Percentiles rank a stretch among this genome's conserved stretches.
Evolutionary conservation across 2,329 filamentous ascomycete genomes (phyloP).

Genomic region (Pseudofabraea citricarpa): DNA sequence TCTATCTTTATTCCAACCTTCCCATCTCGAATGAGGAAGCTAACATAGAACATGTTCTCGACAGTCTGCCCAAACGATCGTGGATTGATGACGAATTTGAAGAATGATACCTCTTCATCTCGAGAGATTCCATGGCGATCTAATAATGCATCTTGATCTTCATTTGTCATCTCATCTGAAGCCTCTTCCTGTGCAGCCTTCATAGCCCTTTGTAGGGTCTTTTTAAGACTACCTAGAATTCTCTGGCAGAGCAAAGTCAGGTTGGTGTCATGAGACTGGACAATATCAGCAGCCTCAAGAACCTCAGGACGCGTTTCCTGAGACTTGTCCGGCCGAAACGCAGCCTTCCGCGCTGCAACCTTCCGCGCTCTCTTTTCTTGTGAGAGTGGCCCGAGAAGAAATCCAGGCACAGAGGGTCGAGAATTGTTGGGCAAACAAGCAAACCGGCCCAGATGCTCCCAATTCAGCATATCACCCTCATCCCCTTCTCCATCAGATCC

Average conservation of each 20-base stretch:
- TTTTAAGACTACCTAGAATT: conserved; percentile 60
- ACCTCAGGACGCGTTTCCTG: conserved; percentile 74
- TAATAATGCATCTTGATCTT: conserved; percentile 43
- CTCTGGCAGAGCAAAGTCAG: conserved; percentile 73
- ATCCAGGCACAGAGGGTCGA: conserved; percentile 74
- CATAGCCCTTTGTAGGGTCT: conserved; percentile 42
- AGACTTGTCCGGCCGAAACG: conserved; percentile 61
- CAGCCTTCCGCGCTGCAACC: conserved; percentile 62
- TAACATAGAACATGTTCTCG: conserved; percentile 95
- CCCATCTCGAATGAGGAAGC: conserved; percentile 88
- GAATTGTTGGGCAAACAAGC: conserved; percentile 70
- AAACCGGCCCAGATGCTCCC: conserved; percentile 75
- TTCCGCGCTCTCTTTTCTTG: conserved; percentile 79
- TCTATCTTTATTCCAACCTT: conserved; percentile 71
- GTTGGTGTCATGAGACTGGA: conserved; percentile 72
- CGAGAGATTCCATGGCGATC: conserved; percentile 59
- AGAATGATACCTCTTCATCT: conserved; percentile 69
- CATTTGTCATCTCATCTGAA: conserved; percentile 38
- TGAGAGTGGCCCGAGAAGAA: conserved; percentile 83
- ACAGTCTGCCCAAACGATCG: conserved; percentile 88
- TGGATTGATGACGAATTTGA: conserved; percentile 88
- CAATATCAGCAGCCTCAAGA: conserved; percentile 66
- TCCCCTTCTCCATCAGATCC: conserved; percentile 64
- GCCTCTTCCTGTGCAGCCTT: conserved; percentile 38
- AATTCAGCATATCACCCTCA: conserved; percentile 75